phyloP scores from a whole-genome alignment of 192 early-diverging fungal genomes.

The Umbelopsis vinacea region DNA sequence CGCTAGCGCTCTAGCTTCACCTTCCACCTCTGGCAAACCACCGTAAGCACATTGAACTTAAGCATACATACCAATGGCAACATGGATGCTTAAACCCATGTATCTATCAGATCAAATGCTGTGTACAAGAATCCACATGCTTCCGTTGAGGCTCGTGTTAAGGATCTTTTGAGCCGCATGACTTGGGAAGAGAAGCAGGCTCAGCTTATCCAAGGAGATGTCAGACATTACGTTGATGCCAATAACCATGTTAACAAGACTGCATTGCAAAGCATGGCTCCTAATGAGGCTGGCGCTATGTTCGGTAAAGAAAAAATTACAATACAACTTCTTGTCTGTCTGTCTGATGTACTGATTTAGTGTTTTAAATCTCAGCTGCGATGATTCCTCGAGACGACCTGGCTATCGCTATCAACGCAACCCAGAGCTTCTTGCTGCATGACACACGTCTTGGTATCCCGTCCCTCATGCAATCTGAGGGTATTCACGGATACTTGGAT shows the following conservation, averaged over 20 bases:
- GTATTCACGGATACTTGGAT: constrained; percentile 20
- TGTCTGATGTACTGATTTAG: too few species aligned
- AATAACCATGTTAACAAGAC: constrained; percentile 13
- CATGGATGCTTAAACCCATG: not conserved
- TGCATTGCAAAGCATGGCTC: not conserved
- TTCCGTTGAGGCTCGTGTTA: not conserved
- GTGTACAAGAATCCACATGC: constrained; percentile 7
- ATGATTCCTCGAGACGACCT: constrained; percentile 4
- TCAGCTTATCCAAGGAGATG: constrained; percentile 17
- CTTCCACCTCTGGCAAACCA: not conserved
- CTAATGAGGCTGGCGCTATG: not conserved
- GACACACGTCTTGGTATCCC: constrained; percentile 18
- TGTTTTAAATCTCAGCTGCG: not conserved
- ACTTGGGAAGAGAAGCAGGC: constrained; percentile 21
- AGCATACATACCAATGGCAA: not conserved
- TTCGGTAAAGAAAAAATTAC: not conserved
- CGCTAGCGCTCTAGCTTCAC: not conserved
- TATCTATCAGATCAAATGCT: not conserved
- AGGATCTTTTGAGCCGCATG: constrained; percentile 24
- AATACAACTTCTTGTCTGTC: too few species aligned
- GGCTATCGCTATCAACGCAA: constrained; percentile 4
- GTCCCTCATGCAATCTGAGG: constrained; percentile 19
- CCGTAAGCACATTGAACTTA: not conserved
- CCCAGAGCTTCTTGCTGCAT: constrained; percentile 5
- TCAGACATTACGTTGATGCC: not conserved